Conservation (phyloP, 2,329 filamentous ascomycete species). For the Fusarium clavum region DNA sequence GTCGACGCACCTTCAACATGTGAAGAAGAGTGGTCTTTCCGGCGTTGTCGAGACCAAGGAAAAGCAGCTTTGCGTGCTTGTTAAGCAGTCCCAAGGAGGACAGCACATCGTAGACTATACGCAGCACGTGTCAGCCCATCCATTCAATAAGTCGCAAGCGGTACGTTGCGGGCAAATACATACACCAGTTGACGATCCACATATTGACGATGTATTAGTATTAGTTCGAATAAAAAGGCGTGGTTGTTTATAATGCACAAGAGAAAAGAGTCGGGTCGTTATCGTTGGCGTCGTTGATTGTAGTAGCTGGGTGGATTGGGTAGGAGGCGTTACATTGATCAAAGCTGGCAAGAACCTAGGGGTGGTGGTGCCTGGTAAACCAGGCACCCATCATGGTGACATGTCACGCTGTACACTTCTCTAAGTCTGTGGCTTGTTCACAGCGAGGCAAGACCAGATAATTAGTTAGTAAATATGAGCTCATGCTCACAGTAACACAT, state of each 20-base stretch:
- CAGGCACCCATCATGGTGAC: constrained; percentile 42
- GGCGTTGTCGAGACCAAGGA: constrained; percentile 93
- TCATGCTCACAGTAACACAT: not conserved
- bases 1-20: constrained; percentile 84
- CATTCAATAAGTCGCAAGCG: constrained; percentile 7
- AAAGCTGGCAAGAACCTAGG: constrained; percentile 47
- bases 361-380: constrained; percentile 43
- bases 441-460: not conserved
- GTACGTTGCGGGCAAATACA: constrained; percentile 51
- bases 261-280: constrained; percentile 28
- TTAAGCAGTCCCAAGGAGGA: constrained; percentile 89
- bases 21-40: constrained; percentile 94
- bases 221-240: constrained; percentile 37
- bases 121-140: constrained; percentile 51
- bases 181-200: constrained; percentile 98
- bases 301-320: constrained; percentile 35
- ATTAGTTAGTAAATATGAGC: not conserved
- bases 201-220: constrained; percentile 63
- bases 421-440: constrained; percentile 18
- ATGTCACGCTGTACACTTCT: constrained; percentile 35
- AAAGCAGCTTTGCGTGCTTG: constrained; percentile 95
- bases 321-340: constrained; percentile 37
- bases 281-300: constrained; percentile 44
- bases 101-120: constrained; percentile 84
- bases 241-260: constrained; percentile 26